Evolutionary conservation across 345 rosid genomes (phyloP).

Genomic region (Noccaea caerulescens): DNA sequence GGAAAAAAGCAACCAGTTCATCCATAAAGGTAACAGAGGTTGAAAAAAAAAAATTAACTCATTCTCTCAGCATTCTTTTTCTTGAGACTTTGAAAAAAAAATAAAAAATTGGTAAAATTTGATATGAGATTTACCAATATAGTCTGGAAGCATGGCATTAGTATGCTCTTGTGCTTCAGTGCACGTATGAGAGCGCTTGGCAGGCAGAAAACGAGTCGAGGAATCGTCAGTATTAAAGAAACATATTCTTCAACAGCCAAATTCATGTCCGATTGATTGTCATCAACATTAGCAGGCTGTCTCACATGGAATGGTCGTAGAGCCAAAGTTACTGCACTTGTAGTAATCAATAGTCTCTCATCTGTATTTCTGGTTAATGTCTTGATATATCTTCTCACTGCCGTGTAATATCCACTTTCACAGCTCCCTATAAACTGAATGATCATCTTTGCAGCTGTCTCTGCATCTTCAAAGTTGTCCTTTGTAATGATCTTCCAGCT

Average conservation of each 20-base stretch:
- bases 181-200: slow-evolving; percentile 82
- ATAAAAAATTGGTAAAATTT: too few relatives aligned
- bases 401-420: slow-evolving; percentile 67
- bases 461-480: slow-evolving; percentile 52
- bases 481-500: slow-evolving; percentile 63
- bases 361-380: slow-evolving; percentile 56
- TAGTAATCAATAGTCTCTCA: slow-evolving; percentile 74
- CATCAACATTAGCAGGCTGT: slow-evolving; percentile 42
- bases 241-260: slow-evolving; percentile 62
- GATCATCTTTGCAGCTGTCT: slow-evolving; percentile 59
- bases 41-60: slow-evolving; percentile 1
- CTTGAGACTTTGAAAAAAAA: slow-evolving; percentile 13
- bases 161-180: slow-evolving; percentile 77
- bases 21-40: slow-evolving; percentile 6
- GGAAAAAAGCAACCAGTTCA: slow-evolving; percentile 21
- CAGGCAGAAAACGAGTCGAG: slow-evolving; percentile 68
- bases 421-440: slow-evolving; percentile 67
- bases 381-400: slow-evolving; percentile 65
- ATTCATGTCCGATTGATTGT: slow-evolving; percentile 37
- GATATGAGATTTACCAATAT: slow-evolving; percentile 69
- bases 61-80: slow-evolving; percentile 21
- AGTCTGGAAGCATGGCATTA: slow-evolving; percentile 65
- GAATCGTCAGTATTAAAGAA: slow-evolving; percentile 69
- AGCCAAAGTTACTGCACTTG: slow-evolving; percentile 79
- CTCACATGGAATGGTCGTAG: slow-evolving; percentile 74